Conservation (phyloP, 2,329 filamentous ascomycete genomes). For the Diaporthe helianthi region DNA sequence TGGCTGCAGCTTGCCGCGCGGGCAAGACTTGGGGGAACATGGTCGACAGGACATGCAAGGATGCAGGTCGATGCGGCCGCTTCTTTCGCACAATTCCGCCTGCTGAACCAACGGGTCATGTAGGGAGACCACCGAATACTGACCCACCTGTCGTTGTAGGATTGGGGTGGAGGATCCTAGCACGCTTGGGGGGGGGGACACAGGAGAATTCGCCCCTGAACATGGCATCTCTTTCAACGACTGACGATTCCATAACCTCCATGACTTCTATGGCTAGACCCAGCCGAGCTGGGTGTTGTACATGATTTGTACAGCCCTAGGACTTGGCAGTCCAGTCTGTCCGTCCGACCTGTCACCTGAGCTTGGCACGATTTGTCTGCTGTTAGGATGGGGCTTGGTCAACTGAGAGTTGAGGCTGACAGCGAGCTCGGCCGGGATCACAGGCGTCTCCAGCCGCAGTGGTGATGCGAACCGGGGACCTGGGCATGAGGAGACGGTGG, state of each 20-base stretch:
- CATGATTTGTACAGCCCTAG: background rate
- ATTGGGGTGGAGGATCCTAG: background rate
- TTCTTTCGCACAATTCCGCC: background rate
- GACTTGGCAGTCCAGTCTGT: background rate
- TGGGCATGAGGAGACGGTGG: conserved; percentile 23
- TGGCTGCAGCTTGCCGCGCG: conserved; percentile 17
- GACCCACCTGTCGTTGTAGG: conserved; percentile 4
- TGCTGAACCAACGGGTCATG: conserved; percentile 3
- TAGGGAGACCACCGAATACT: background rate
- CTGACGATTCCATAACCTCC: background rate
- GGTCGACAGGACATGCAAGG: background rate
- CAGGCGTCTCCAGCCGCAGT: background rate
- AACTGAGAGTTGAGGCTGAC: background rate
- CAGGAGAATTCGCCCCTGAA: background rate
- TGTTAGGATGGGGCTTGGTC: background rate
- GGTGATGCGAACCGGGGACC: conserved; percentile 6
- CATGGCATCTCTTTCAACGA: background rate
- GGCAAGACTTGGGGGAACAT: conserved; percentile 13
- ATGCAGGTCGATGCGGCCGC: conserved; percentile 1
- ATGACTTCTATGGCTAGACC: background rate
- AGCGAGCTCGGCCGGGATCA: background rate
- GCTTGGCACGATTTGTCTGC: background rate
- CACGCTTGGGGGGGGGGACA: background rate
- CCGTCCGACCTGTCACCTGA: conserved; percentile 16
- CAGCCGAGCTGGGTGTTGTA: background rate